Base-by-base conservation (phyloP, 2,329 filamentous ascomycete species). In the Fusarium sp. region DNA sequence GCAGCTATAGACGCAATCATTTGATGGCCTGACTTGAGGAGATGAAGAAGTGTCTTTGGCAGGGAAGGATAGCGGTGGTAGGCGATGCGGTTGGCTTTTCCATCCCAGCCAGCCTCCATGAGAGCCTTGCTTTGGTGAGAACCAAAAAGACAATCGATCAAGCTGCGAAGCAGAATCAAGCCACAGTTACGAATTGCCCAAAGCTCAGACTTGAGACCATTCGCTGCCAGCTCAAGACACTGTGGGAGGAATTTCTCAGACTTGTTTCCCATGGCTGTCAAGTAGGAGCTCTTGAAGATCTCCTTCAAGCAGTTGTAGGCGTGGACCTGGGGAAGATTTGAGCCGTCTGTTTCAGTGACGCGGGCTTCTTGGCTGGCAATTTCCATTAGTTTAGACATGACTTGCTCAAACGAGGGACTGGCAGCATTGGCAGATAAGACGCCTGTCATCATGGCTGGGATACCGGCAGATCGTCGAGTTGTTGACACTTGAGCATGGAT, bases 181-280 rank as follows among this genome's bases (percentile, higher is more conserved):
- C 94, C 94, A 71, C 94, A 98, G 77, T 99, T 99, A 1, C 94
- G 91, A 58, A 99, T 94, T 0, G 94, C 93, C 96, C 96, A 99
- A 22, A 96, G 89, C 62, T 92, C 87, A 0, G 93, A 96, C 44
- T 89, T 91, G 17, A 99, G 84, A 52, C 92, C 93, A 61, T 87
- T 87, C 13, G 93, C 92, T 3, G 94, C 94, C n/a, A 98, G 84
- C 64, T 91, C 87, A 6, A 99, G 84, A 34, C 91, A 91, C 31
- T 88, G 84, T 10, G 92, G 89, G 9, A 98, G 84, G 71, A 94
- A 91, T 1, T 84, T 83, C 73, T 97, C 93, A 0, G 93, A 92
- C 54, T 87, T 86, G 57, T 89, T 88, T 28, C 92, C 87, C 21
- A 97, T 85, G 34, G 89, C 88, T 0, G 93, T 85, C 19, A 98